Evolutionary conservation across 345 rosid genomes (phyloP), one percentile per base, ranked within the genome.

Genomic region (Garcia nutans): DNA sequence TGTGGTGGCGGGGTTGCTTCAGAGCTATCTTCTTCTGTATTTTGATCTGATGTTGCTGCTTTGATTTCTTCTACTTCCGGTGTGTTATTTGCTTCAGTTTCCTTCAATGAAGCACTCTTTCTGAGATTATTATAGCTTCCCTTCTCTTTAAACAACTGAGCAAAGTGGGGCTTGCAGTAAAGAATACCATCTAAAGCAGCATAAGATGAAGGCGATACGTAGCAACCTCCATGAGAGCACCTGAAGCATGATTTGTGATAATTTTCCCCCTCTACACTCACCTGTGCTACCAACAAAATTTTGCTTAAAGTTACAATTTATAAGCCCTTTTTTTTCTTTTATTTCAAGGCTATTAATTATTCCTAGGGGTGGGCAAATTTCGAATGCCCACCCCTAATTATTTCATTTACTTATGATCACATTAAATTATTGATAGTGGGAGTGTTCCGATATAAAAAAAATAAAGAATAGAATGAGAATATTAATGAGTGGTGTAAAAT

Each of bases 231-330:
- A 24, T 88, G 87, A 5, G 84, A 70, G 72, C 91, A 88, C 84
- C 87, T 79, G 77, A 88, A 88, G 86, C 91, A 88, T 28, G 82
- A 45, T 78, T 88, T 88, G 78, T 88, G 91, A 72, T 79, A 88
- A 15, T 50, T 79, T 23, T 82, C 84, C 72, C 91, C 91, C 65
- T 88, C 89, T 74, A 86, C 84, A 0, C 85, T 75, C 78, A 86
- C 76, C 90, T 85, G 87, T 85, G 86, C 52, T 59, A 15, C 37
- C 74, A 23, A 57, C 11, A 4, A 45, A 26, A 8, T 42, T 33
- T 57, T 63, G 16, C 67, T 59, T 12, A 22, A 8, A 2, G 13
- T 2, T 50, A 11, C 19, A 50, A 13, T 11, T 12, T 10, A 41
- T 26, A 28, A 57, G 26, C 54, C 54, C 2, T 67, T 0, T 37